Evolutionary conservation across 1,284 basidiomycete genomes (phyloP).

Genomic region (Anthracocystis panici-leucophaei): DNA sequence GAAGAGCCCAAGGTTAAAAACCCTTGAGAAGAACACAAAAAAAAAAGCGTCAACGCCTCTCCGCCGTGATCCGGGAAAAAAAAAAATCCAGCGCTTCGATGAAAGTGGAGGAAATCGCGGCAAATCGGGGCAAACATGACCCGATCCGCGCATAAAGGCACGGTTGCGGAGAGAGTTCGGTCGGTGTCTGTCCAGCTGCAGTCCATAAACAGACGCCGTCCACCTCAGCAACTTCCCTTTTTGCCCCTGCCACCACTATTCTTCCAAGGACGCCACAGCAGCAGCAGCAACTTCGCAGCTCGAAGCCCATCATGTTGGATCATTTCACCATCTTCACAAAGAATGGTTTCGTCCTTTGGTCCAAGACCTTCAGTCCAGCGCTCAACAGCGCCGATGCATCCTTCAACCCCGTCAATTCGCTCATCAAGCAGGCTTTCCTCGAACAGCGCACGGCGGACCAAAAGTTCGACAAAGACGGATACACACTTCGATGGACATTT

Average conservation of each 20-base stretch:
- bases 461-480: slow-evolving; percentile 63
- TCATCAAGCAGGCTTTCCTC: slow-evolving; percentile 65
- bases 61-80: slow-evolving; percentile 1
- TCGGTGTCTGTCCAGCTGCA: slow-evolving; percentile 20
- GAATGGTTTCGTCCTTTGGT: slow-evolving; percentile 65
- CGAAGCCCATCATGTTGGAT: slow-evolving; percentile 49
- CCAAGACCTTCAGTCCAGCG: slow-evolving; percentile 58
- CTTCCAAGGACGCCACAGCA: slow-evolving; percentile 8
- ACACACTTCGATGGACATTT: slow-evolving; percentile 64
- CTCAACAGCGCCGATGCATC: slow-evolving; percentile 30
- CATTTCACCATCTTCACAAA: slow-evolving; percentile 63
- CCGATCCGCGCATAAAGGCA: not conserved
- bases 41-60: not conserved
- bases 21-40: slow-evolving; percentile 8
- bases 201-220: slow-evolving; percentile 10
- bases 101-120: slow-evolving; percentile 9
- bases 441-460: slow-evolving; percentile 62
- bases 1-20: not conserved
- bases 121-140: not conserved
- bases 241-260: slow-evolving; percentile 7
- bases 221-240: slow-evolving; percentile 6
- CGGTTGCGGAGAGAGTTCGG: slow-evolving; percentile 24
- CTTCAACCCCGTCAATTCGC: slow-evolving; percentile 57
- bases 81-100: not conserved
- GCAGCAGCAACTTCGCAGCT: not conserved